Percentiles rank a stretch among this genome's conserved stretches.
Conservation (phyloP, 179 eudicot genomes). For the Drosera spatulata region DNA sequence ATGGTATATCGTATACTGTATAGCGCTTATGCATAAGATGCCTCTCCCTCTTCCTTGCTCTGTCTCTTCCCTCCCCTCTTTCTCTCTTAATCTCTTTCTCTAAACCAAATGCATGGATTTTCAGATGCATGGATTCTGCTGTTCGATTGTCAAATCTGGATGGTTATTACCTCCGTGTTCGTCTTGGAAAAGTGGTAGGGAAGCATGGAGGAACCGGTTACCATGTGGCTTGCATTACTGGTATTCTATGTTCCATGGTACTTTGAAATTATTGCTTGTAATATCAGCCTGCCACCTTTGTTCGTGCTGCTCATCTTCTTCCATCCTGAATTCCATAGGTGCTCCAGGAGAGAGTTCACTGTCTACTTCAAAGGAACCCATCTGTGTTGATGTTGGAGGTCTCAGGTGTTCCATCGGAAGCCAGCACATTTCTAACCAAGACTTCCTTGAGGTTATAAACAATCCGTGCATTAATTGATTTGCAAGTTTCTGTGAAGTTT, state of each 20-base stretch:
- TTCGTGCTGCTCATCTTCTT: neutral
- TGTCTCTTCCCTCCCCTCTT: neutral
- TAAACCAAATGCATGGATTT: neutral
- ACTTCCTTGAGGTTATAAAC: slow-evolving; percentile 45
- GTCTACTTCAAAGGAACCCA: slow-evolving; percentile 18
- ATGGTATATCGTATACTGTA: too few species aligned
- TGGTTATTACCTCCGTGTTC: slow-evolving; percentile 48
- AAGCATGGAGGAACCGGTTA: slow-evolving; percentile 37
- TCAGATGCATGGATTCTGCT: slow-evolving; percentile 42
- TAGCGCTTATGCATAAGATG: neutral
- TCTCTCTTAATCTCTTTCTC: neutral
- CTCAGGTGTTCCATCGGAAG: slow-evolving; percentile 34
- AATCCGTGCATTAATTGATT: too few species aligned
- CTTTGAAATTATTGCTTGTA: neutral
- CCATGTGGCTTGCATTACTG: slow-evolving; percentile 47
- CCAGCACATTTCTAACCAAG: slow-evolving; percentile 48
- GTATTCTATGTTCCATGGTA: slow-evolving; percentile 11
- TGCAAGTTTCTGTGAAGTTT: too few species aligned
- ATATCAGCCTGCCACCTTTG: neutral
- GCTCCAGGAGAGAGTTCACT: slow-evolving; percentile 11
- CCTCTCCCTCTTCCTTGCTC: neutral
- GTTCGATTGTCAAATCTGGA: slow-evolving; percentile 16
- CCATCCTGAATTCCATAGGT: slow-evolving; percentile 2
- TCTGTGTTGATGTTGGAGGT: slow-evolving; percentile 38
- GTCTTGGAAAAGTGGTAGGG: slow-evolving; percentile 35